Evolutionary conservation across 306 rosid species (phyloP), one percentile per base, ranked within the genome.

Genomic region (Rosa persica): DNA sequence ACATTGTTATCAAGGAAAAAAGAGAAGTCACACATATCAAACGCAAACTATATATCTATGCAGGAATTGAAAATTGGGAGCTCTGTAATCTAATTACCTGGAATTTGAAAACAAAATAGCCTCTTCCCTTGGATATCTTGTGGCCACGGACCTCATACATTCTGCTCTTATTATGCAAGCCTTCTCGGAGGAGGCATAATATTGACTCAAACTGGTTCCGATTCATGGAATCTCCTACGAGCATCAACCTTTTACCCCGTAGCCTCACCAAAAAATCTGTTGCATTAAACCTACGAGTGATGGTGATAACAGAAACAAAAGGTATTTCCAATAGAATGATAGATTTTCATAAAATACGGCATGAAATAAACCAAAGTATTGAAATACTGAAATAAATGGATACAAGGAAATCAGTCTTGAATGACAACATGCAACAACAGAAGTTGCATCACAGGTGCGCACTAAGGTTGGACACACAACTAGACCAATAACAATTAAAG

Each of bases 181-280:
- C 98, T 81, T 90, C 94, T 38, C 86, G 89, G 74, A 95, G 90
- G 57, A 93, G 79, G 71, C 99, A 96, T 71, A 96, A 85, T 67
- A 93, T 91, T 62, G 99, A 96, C 93, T 96, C 97, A 64, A 87
- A 96, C 86, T 96, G 98, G 88, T 96, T 91, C 79, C 97, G 88
- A 75, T 93, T 96, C 94, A 96, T 90, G 54, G 99, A 93, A 84
- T 93, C 99, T 81, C 99, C 98, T 39, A 96, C 89, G 64, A 96
- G 92, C 96, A 96, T 88, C 72, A 96, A 81, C 70, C 79, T 82
- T 87, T 93, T 96, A 62, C 97, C 98, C 79, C 86, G 87, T 79
- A 93, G 79, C 85, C 96, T 91, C 79, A 10, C 81, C 89, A 93
- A 83, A 89, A 96, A 93, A 84, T 96, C 96, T 40, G 95, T 83